Conservation (phyloP, 179 eudicot genomes). For the Silene noctiflora region DNA sequence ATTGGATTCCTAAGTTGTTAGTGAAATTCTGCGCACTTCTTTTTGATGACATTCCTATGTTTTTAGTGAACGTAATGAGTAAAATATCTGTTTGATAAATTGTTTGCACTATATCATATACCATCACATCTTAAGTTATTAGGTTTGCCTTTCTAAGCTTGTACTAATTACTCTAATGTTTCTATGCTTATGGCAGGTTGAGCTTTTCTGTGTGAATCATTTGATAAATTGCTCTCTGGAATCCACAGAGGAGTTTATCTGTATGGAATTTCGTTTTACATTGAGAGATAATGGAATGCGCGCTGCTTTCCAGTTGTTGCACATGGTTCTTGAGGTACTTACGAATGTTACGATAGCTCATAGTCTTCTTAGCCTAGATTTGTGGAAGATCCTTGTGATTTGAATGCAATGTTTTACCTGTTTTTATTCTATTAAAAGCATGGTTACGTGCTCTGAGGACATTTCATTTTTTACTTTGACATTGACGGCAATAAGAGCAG, state of each 20-base stretch:
- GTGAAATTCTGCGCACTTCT: not conserved
- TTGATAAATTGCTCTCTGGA: constrained; percentile 95
- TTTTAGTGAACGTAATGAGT: not conserved
- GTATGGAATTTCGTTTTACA: constrained; percentile 99
- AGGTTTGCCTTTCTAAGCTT: not conserved
- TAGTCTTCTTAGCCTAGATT: not conserved
- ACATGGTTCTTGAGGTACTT: constrained; percentile 98
- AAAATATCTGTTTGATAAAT: not conserved
- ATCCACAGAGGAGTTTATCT: constrained; percentile 95
- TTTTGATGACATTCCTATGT: not conserved
- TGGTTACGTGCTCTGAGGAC: not conserved
- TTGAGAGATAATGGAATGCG: constrained; percentile 97
- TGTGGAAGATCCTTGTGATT: not conserved
- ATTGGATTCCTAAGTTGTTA: not conserved
- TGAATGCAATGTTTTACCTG: not conserved
- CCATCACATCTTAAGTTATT: not conserved
- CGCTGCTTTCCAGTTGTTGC: constrained; percentile 97
- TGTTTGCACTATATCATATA: too few relatives aligned
- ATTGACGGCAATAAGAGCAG: constrained; percentile 1
- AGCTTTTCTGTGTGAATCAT: constrained; percentile 98
- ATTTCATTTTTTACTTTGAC: not conserved
- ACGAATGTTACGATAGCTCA: constrained; percentile 4
- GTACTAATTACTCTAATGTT: constrained; percentile 5
- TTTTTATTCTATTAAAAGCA: not conserved
- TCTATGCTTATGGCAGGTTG: constrained; percentile 60